Base-by-base conservation (phyloP, 139 green algal genomes). In the Asterochloris sp. region DNA sequence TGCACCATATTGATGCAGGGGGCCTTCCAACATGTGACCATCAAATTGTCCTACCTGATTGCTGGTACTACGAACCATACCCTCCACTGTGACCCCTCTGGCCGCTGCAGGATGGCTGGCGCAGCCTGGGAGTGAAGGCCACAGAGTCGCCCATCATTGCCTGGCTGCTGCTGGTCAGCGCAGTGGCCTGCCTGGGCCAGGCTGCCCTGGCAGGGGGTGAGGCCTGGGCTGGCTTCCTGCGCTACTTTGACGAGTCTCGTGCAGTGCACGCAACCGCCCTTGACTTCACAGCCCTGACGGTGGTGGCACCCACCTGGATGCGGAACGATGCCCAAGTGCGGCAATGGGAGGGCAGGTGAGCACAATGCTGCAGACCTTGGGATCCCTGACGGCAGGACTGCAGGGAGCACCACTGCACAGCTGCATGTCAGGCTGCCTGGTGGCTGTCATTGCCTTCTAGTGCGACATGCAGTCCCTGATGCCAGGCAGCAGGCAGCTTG, bases 281-380 rank as follows among this genome's bases (percentile, higher is more conserved):
- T 0, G 95, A 98, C 88, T 97, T 96, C 77, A 54, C 84, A 19
- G 88, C 89, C 62, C 85, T 95, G n/a, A 93, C 86, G 13, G 67
- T 86, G 0, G 88, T 97, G 62, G 83, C 87, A 11, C 94, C 94
- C 12, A 96, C 97, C 80, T 98, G 95, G 94, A 93, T 98, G 85
- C 82, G 62, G 24, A 94, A 94, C 81, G 95, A 98, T 83, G 94
- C 95, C 11, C 29, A 91, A 38, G 78, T 84, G 27, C 84, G 95
- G 26, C 81, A 90, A n/a, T 98, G 93, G 93, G 82, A 93, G 23
- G 28, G 87, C 23, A 86, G 88, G 89, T 94, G 23, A 68, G 74
- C 38, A 54, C 38, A 54, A 54, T 54, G 38, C 38, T 54, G 38
- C 6, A 6, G 38, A 6, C 38, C 38, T 54, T 54, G 38, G 38